Conservation (phyloP, 2,329 filamentous ascomycete species). For the Dactylellina sp. region DNA sequence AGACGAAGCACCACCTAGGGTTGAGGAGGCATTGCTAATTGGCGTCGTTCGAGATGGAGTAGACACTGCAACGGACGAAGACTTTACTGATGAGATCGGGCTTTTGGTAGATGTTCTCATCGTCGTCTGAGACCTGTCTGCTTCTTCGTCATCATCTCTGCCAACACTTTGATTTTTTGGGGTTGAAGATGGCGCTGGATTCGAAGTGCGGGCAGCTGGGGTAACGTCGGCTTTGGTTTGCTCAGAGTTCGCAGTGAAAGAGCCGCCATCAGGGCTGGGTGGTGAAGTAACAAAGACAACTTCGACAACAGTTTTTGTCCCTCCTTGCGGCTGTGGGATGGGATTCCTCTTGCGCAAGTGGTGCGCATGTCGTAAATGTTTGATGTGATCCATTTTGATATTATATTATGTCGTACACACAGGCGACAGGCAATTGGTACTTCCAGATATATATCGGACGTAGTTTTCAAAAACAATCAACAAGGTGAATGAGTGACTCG, state of each 20-base stretch:
- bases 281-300: constrained; percentile 54
- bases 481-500: constrained; percentile 29
- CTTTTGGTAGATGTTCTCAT: constrained; percentile 41
- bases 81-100: constrained; percentile 13
- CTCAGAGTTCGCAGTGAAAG: constrained; percentile 19
- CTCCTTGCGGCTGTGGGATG: constrained; percentile 42
- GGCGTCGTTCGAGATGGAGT: constrained; percentile 33
- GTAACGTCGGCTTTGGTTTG: background rate
- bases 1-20: constrained; percentile 27
- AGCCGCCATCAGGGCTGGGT: constrained; percentile 35
- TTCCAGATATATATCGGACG: constrained; percentile 38
- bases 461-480: constrained; percentile 17
- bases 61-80: constrained; percentile 17
- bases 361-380: constrained; percentile 50
- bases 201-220: background rate
- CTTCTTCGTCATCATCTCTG: constrained; percentile 6
- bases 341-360: constrained; percentile 44
- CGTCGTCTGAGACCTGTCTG: constrained; percentile 35
- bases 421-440: constrained; percentile 21
- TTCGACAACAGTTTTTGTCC: constrained; percentile 54
- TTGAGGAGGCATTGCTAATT: constrained; percentile 12
- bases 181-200: constrained; percentile 6
- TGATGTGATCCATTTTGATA: constrained; percentile 53
- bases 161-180: constrained; percentile 34
- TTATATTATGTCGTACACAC: constrained; percentile 40